Evolutionary conservation across 2,329 filamentous ascomycete species (phyloP).

Genomic region (Alternaria triticimaculans): DNA sequence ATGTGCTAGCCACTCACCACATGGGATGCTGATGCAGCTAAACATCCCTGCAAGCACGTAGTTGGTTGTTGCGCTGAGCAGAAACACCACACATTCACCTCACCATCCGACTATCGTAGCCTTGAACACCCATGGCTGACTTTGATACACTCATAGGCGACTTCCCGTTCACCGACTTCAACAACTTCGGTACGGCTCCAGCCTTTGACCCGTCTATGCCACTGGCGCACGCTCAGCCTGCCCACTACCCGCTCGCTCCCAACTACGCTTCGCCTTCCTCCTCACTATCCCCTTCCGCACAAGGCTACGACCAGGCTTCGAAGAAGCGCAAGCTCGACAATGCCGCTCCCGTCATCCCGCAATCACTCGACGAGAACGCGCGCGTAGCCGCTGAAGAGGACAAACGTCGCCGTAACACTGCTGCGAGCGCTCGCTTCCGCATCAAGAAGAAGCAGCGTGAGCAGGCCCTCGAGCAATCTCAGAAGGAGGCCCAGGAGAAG

Average conservation of each 20-base stretch:
- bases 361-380: constrained; percentile 54
- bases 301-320: constrained; percentile 39
- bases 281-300: constrained; percentile 38
- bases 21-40: constrained; percentile 23
- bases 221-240: constrained; percentile 35
- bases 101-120: constrained; percentile 11
- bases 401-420: constrained; percentile 61
- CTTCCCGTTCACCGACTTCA: constrained; percentile 57
- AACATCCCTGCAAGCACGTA: constrained; percentile 46
- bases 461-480: constrained; percentile 58
- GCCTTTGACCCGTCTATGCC: constrained; percentile 43
- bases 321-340: constrained; percentile 57
- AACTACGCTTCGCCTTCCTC: constrained; percentile 37
- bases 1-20: constrained; percentile 33
- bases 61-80: constrained; percentile 33
- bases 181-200: constrained; percentile 44
- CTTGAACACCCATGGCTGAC: constrained; percentile 41
- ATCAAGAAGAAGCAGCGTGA: constrained; percentile 64
- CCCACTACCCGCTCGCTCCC: constrained; percentile 33
- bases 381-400: constrained; percentile 59
- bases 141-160: constrained; percentile 48
- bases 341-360: constrained; percentile 36
- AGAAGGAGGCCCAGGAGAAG: constrained; percentile 60
- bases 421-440: constrained; percentile 60
- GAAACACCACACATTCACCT: constrained; percentile 20